Conservation (phyloP, 78 protist genomes). For the Dictyostelium capitatum region DNA sequence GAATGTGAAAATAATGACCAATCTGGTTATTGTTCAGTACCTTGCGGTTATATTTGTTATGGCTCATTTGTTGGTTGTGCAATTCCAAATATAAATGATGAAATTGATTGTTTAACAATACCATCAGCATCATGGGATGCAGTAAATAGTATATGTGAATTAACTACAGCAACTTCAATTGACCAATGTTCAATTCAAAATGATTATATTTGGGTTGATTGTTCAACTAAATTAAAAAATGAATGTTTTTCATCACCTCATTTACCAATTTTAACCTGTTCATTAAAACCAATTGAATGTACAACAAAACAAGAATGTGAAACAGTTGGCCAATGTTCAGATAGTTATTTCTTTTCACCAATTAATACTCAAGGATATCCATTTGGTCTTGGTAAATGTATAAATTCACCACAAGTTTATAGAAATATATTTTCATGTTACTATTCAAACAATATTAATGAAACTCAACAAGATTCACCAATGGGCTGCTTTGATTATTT, state of each 20-base stretch:
- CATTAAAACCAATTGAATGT: background rate
- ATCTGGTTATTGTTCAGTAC: background rate
- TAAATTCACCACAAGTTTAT: background rate
- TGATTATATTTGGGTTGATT: background rate
- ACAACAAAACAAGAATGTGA: conserved; percentile 21
- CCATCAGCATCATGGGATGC: background rate
- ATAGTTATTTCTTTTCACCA: conserved; percentile 16
- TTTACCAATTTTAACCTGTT: background rate
- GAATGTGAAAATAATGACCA: background rate
- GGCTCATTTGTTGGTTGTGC: conserved; percentile 7
- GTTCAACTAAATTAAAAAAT: background rate
- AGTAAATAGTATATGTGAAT: background rate
- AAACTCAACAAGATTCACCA: conserved; percentile 25
- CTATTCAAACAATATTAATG: background rate
- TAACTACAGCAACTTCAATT: background rate
- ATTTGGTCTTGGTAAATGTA: conserved; percentile 6
- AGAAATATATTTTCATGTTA: background rate
- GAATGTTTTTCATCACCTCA: background rate
- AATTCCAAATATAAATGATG: background rate
- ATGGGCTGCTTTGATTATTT: conserved; percentile 15
- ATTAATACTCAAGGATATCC: conserved; percentile 2
- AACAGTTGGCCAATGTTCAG: conserved; percentile 28
- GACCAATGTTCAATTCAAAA: background rate
- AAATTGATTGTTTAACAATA: background rate
- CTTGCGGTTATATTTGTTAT: background rate